These are phyloP conservation scores for Chionographis japonica DNA, from an alignment of 106 monocot genomes.

Conservation along the genomic window DNA sequence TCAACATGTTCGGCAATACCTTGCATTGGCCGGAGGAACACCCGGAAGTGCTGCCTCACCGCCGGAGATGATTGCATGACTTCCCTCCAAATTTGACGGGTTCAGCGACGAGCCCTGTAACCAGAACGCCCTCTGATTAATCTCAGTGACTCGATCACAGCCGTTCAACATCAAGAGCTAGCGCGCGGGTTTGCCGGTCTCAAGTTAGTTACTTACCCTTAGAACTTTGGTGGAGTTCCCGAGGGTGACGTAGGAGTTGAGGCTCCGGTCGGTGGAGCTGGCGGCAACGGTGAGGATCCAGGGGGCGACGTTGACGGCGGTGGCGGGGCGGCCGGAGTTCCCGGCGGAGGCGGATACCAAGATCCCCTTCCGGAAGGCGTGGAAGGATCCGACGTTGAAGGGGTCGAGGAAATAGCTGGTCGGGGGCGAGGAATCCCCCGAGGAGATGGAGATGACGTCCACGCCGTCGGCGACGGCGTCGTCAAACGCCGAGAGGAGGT, in stretches of 20 bases:
- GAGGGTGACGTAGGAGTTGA: background rate
- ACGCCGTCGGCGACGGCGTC: constrained; percentile 47
- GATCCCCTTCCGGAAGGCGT: constrained; percentile 14
- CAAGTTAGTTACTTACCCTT: background rate
- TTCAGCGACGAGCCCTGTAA: no score
- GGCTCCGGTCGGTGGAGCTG: constrained; percentile 6
- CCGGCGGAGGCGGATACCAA: constrained; percentile 36
- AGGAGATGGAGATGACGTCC: constrained; percentile 53
- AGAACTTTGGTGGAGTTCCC: background rate
- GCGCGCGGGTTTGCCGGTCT: no score
- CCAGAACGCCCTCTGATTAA: no score
- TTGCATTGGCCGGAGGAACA: no score
- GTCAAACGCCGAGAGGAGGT: constrained; percentile 48
- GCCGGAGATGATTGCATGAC: no score
- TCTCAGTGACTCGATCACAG: no score
- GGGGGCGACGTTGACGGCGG: background rate
- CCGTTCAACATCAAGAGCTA: no score
- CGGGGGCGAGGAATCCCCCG: constrained; percentile 11
- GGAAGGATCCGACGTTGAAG: no score
- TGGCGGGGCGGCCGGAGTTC: constrained; percentile 20
- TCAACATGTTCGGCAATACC: no score
- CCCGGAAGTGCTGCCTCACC: no score
- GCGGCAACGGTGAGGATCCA: constrained; percentile 23
- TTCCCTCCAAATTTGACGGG: no score
- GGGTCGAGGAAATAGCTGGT: no score